Evolutionary conservation across 345 rosid species (phyloP).

Genomic region (Eutrema japonicum): DNA sequence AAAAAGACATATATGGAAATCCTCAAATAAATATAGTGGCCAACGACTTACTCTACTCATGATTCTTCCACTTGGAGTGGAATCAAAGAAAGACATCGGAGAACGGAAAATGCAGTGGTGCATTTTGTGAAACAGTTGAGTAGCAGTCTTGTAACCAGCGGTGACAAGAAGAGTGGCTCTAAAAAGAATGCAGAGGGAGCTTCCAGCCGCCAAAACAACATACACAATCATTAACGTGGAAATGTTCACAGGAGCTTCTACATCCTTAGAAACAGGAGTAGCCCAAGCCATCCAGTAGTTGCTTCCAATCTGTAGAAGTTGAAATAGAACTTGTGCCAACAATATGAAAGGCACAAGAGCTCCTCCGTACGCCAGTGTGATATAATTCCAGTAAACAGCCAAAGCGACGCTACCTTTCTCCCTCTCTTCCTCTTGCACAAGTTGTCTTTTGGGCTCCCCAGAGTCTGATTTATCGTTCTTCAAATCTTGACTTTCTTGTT

Average conservation of each 20-base stretch:
- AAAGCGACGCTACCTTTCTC: slow-evolving; percentile 79
- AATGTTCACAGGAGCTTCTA: slow-evolving; percentile 54
- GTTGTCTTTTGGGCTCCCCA: slow-evolving; percentile 55
- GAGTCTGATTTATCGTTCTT: slow-evolving; percentile 49
- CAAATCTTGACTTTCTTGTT: slow-evolving; percentile 43
- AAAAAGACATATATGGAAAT: not conserved
- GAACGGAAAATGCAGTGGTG: slow-evolving; percentile 69
- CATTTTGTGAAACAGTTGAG: slow-evolving; percentile 69
- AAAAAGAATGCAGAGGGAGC: slow-evolving; percentile 60
- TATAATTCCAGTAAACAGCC: slow-evolving; percentile 64
- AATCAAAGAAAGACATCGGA: slow-evolving; percentile 83
- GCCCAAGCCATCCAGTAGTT: slow-evolving; percentile 94
- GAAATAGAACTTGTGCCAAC: slow-evolving; percentile 64
- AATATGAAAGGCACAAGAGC: slow-evolving; percentile 72
- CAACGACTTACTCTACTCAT: slow-evolving; percentile 59
- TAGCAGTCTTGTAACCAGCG: slow-evolving; percentile 72
- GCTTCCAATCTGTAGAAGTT: slow-evolving; percentile 76
- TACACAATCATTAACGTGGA: slow-evolving; percentile 59
- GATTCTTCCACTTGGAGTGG: slow-evolving; percentile 83
- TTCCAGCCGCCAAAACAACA: slow-evolving; percentile 58
- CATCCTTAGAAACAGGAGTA: slow-evolving; percentile 62
- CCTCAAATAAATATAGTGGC: not conserved
- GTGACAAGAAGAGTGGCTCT: slow-evolving; percentile 61
- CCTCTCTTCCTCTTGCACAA: slow-evolving; percentile 84
- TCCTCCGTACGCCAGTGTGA: slow-evolving; percentile 73